Evolutionary conservation across 768 basidiomycete genomes (phyloP).

Genomic region (Cubamyces sp.): DNA sequence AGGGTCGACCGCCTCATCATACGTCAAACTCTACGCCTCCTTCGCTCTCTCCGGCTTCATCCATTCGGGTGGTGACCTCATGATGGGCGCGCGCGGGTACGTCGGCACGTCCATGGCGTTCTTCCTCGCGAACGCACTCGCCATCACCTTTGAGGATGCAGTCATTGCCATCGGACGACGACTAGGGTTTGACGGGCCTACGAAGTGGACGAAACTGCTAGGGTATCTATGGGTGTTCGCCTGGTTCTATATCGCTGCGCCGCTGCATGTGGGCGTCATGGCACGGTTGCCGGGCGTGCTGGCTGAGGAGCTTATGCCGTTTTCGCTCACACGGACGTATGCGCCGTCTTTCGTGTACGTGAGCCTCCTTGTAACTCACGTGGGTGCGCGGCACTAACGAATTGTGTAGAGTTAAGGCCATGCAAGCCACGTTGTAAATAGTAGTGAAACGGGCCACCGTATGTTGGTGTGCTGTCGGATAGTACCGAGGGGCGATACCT

Average conservation of each 20-base stretch:
- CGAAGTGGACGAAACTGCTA: neutral
- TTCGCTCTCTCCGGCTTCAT: constrained; percentile 41
- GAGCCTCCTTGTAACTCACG: too few species aligned
- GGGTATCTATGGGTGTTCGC: constrained; percentile 18
- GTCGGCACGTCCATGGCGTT: constrained; percentile 29
- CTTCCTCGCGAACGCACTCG: constrained; percentile 38
- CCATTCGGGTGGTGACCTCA: constrained; percentile 39
- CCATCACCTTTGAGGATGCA: constrained; percentile 40
- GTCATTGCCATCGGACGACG: constrained; percentile 28
- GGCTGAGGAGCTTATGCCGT: neutral
- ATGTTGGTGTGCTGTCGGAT: too few species aligned
- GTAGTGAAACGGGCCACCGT: too few species aligned
- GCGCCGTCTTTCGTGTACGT: neutral
- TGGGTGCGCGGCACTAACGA: too few species aligned
- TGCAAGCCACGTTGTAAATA: too few species aligned
- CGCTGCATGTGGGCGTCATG: constrained; percentile 8
- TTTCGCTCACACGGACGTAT: constrained; percentile 7
- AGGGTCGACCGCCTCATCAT: constrained; percentile 32
- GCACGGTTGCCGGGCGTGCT: neutral
- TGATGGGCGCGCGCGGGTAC: constrained; percentile 24
- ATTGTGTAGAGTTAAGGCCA: too few species aligned
- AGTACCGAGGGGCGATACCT: too few species aligned
- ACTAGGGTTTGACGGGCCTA: neutral
- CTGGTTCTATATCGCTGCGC: constrained; percentile 11
- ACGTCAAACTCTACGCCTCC: constrained; percentile 39